Evolutionary conservation across 73 alveolate species (phyloP), one percentile per base, ranked within the genome.

Genomic region (Blepharisma stoltei): DNA sequence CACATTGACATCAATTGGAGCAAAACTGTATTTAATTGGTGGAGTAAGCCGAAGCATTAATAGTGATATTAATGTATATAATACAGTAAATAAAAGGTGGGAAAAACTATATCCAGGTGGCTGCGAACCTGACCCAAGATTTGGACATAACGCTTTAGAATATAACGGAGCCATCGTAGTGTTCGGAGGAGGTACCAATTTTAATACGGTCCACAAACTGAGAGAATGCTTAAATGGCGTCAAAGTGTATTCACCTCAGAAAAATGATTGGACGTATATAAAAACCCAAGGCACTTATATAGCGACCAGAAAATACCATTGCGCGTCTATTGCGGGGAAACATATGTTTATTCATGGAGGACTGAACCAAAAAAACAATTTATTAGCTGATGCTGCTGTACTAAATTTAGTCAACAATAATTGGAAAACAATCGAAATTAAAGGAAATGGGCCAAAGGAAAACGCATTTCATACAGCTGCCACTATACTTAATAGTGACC

Each of bases 321-420:
- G 54, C 1, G 71, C 79, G 14, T 9, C 32, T 23, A 18, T 69
- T 11, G 60, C 27, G 1, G 79, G 76, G 41, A 18, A n/a, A 9
- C 79, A 69, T 37, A 69, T 69, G 79, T n/a, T 69, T 7, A 44
- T 69, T 43, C 45, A 69, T 43, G 79, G 79, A 44, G 79, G 79
- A 69, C 11, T 69, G 65, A 69, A 46, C 5, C 67, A 69, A 44
- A 23, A n/a, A 44, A 46, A 46, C 55, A 69, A 46, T 21, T n/a
- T 69, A n/a, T 43, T 69, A 38, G 11, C 55, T 37, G 79, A 69
- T 43, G 41, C 65, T 14, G 55, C 67, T n/a, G 76, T 46, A 7
- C 6, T 69, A 18, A 69, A 46, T 43, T 43, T 69, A 46, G 45
- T 14, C 14, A 69, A 46, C 11, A 69, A 38, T 9, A 46, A n/a